These are phyloP conservation scores for Rheum nobile DNA, from an alignment of 148 eudicot genomes.

Conservation along the genomic window DNA sequence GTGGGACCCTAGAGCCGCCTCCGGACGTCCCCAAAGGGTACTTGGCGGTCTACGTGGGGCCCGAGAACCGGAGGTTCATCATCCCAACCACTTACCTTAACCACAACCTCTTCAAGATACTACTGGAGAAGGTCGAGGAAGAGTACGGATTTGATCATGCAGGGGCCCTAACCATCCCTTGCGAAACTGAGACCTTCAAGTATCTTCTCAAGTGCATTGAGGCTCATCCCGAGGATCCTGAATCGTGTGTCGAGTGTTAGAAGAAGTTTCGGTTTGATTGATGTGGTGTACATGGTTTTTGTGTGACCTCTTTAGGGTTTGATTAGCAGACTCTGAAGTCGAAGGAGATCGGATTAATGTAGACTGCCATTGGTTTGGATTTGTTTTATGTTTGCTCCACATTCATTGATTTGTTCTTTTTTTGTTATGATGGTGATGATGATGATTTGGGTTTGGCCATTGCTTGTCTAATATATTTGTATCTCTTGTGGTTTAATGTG, in stretches of 20 bases:
- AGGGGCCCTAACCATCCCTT: constrained; percentile 69
- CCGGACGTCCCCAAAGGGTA: constrained; percentile 66
- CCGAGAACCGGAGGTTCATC: constrained; percentile 68
- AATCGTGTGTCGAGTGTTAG: not conserved
- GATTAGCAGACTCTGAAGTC: not conserved
- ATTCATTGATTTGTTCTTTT: not conserved
- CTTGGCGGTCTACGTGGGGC: constrained; percentile 75
- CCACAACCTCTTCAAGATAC: constrained; percentile 49
- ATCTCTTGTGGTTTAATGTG: not conserved
- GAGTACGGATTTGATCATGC: constrained; percentile 78
- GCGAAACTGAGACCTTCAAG: constrained; percentile 85
- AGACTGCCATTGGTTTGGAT: not conserved
- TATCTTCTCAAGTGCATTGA: constrained; percentile 66
- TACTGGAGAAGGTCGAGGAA: constrained; percentile 78
- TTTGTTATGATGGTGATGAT: not conserved
- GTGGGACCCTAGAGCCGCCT: constrained; percentile 57
- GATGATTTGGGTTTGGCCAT: not conserved
- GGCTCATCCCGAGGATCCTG: constrained; percentile 14
- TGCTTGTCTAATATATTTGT: not conserved
- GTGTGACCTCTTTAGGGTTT: not conserved
- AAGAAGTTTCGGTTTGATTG: not conserved
- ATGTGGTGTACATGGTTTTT: not conserved
- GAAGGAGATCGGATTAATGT: not conserved
- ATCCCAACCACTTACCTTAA: constrained; percentile 71
- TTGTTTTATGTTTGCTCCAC: not conserved